Base-by-base conservation (phyloP, 352 stramenopile species). In the Phytophthora citrophthora region DNA sequence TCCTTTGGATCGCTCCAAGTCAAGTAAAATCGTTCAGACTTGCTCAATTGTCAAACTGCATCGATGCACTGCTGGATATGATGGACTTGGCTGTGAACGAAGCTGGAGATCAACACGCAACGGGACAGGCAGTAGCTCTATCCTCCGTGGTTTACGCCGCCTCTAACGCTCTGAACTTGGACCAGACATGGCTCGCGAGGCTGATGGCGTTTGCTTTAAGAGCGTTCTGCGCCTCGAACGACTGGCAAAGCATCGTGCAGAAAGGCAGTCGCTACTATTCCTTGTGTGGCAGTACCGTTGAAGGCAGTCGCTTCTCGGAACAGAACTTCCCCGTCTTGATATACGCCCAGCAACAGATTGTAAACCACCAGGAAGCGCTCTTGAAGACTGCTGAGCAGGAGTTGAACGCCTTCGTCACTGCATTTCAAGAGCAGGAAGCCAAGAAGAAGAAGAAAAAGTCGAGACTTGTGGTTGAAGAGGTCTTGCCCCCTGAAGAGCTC, bases 371-470 rank as follows among this genome's bases (percentile, higher is more conserved):
- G 26, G 72, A 69, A 20, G 27, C 20, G 8, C 36, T 64, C 5
- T 44, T 95, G 11, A 58, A 61, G 43, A 44, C 39, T 2, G 67
- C 70, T 1, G 57, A 85, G 47, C 20, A 51, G 0, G 62, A 87
- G 2, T 16, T 89, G 5, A 61, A 8, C 1, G 34, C 55, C 5
- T 90, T 76, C 41, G 43, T 89, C 27, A 70, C 62, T n/a, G 63
- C 53, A 3, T 91, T 91, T 40, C 62, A 81, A 1, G 86, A 90
- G 31, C 60, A 72, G 20, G 76, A 91, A 60, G 70, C 78, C 2
- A 93, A 89, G 56, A 89, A 88, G 61, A 94, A 94, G 45, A 94
- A 94, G 65, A 95, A 93, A 45, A 92, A 90, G 44, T 91, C 84
- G 0, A 76, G 83, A 1, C 65, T 95, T 0, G 84, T 95, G 1